Percentiles rank a stretch among this genome's conserved stretches.
These are phyloP conservation scores for Diaporthe ilicicola DNA, from an alignment of 2,329 filamentous ascomycete genomes.

Conservation along the genomic window DNA sequence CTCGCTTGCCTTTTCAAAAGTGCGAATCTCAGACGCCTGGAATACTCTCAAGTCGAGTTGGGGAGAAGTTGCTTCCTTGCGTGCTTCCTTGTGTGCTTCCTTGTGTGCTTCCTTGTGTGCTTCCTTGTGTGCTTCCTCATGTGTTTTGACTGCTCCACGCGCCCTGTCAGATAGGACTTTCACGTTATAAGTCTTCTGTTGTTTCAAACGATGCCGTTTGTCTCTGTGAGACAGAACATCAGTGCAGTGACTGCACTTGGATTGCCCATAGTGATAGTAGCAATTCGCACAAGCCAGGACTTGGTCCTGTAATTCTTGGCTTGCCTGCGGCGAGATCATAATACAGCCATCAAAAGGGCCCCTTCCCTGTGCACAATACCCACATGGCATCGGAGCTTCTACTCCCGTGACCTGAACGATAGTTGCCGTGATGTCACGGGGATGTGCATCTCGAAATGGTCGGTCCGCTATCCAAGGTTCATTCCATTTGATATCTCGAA, in stretches of 20 bases:
- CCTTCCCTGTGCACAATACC: constrained; percentile 36
- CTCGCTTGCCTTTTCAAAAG: constrained; percentile 23
- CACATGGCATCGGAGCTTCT: constrained; percentile 38
- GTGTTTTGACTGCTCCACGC: not conserved
- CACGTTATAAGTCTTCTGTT: constrained; percentile 25
- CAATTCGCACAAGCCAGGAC: constrained; percentile 32
- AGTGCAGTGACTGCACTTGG: constrained; percentile 26
- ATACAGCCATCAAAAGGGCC: constrained; percentile 44
- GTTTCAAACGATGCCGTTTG: not conserved
- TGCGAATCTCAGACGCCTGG: constrained; percentile 21
- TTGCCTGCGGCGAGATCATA: constrained; percentile 17
- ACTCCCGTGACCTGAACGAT: constrained; percentile 45
- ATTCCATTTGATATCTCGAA: constrained; percentile 44
- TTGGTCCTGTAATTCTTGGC: constrained; percentile 10
- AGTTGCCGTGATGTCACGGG: constrained; percentile 41
- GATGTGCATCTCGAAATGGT: constrained; percentile 37
- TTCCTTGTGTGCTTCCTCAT: not conserved
- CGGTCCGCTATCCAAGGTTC: constrained; percentile 32
- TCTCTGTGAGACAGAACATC: not conserved
- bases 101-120: not conserved
- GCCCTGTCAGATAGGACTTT: constrained; percentile 26
- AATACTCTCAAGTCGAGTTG: not conserved
- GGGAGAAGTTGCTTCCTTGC: not conserved
- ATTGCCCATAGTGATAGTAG: constrained; percentile 31
- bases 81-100: not conserved